Base-by-base conservation (phyloP, 75 land plant species). In the Pinus taeda region DNA sequence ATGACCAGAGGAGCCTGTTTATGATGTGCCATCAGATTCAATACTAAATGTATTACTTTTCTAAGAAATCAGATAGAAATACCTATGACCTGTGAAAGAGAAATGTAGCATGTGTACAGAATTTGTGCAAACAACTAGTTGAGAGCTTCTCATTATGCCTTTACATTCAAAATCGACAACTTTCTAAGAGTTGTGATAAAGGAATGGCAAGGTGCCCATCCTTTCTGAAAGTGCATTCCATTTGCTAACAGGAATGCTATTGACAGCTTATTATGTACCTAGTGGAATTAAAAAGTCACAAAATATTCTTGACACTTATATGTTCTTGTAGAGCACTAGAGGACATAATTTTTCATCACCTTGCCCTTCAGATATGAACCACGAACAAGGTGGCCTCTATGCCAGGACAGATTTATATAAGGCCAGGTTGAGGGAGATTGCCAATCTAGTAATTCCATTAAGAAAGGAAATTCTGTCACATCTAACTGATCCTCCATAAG, bases 1-100 rank as follows among this genome's bases (percentile, higher is more conserved):
- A 86, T 76, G 26, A 86, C 77, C 77, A 86, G 72, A 76, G 88
- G 88, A n/a, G 88, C 88, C 88, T 86, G 88, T 39, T 60, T 73
- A 55, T 56, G 57, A 69, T 69, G 49, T 53, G 33, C 72, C 22
- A 69, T 69, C 59, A 81, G 26, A 64, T 75, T 36, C 33, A 69
- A 20, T 69, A n/a, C 39, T n/a, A 37, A 20, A 69, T 69, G 17
- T 39, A 69, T 6, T 3, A 42, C 33, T 39, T 39, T 0, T 37
- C n/a, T 37, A 69, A 42, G 13, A 6, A n/a, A 21, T 69, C 55
- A 39, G n/a, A 18, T 69, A 37, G 42, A 42, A 69, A 42, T 8
- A 69, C n/a, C 24, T 69, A 6, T 69, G 42, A n/a, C 45, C 18
- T 22, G 11, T n/a, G 53, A 69, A 24, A 69, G 22, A 21, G n/a